phyloP scores from a whole-genome alignment of 1,284 basidiomycete genomes.

The Agroathelia rolfsii region DNA sequence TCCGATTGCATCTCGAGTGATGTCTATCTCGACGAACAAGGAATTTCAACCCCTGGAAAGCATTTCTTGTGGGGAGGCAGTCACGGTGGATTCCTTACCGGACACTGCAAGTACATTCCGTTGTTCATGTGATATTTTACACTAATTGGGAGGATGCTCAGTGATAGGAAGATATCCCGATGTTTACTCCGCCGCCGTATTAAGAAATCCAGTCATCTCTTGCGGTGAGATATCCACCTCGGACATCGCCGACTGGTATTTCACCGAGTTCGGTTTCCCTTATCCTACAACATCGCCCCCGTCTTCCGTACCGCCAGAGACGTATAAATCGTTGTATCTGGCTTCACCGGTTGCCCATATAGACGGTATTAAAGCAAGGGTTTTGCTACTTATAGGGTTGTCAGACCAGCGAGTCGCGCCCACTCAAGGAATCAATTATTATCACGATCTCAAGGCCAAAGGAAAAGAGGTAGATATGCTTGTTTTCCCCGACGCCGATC shows the following conservation, averaged over 20 bases:
- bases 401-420: constrained; percentile 56
- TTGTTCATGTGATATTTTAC: constrained; percentile 3
- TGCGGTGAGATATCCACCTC: constrained; percentile 42
- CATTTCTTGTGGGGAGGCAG: constrained; percentile 57
- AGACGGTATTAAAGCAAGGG: constrained; percentile 39
- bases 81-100: constrained; percentile 63
- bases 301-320: constrained; percentile 27
- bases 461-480: constrained; percentile 45
- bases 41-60: constrained; percentile 36
- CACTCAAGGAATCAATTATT: constrained; percentile 52
- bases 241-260: constrained; percentile 72
- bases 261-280: constrained; percentile 43
- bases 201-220: constrained; percentile 66
- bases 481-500: constrained; percentile 52
- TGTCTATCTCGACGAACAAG: constrained; percentile 36
- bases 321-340: constrained; percentile 34
- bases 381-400: constrained; percentile 51
- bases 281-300: constrained; percentile 23
- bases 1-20: constrained; percentile 50
- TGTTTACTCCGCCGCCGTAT: constrained; percentile 47
- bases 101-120: constrained; percentile 37
- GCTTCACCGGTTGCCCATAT: constrained; percentile 53
- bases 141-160: constrained; percentile 15
- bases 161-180: constrained; percentile 58
- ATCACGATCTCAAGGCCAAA: constrained; percentile 49